Base-by-base conservation (phyloP, 306 rosid species). In the Medicago ruthenica region DNA sequence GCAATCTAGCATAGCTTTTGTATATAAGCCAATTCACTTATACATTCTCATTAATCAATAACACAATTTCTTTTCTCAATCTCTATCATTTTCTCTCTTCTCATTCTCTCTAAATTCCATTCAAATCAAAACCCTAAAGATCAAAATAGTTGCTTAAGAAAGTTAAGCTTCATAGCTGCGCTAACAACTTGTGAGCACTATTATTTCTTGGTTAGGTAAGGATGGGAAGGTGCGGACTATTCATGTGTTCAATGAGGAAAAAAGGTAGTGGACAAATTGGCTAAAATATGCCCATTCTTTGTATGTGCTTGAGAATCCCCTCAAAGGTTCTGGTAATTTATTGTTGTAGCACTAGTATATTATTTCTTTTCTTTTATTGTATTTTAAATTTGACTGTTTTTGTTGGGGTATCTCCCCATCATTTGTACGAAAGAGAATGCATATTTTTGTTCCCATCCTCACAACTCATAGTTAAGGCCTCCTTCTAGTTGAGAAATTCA, bases 241-340 rank as follows among this genome's bases (percentile, higher is more conserved):
- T 55, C 61, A 55, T 1, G 61, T 55, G 61, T 55, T 55, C 2
- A 20, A 5, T 55, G 31, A 18, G 6, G 14, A 20, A 18, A 55
- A 20, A 18, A 55, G 61, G 24, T 55, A 18, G 10, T 9, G 31
- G 31, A 8, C 6, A 8, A 16, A 24, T 54, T 54, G 27, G 67
- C 41, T 60, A 60, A 60, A 60, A 24, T 59, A 59, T 59, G 40
- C 11, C 17, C 67, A 60, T 14, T 27, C 41, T 40, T 60, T 60
- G 66, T 18, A 60, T 27, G 66, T 27, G 66, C 40, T 11, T 58
- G 18, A 27, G 39, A 24, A 59, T 27, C n/a, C 40, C 9, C 11
- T 60, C n/a, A 27, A 6, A 4, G 17, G 41, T 14, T 13, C 27
- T 60, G 40, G 11, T 7, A 18, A 61, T 61, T 14, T 61, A 61